Evolutionary conservation across 805 yeast genomes (phyloP), one percentile per base, ranked within the genome.

Genomic region (Brettanomyces anomalus): DNA sequence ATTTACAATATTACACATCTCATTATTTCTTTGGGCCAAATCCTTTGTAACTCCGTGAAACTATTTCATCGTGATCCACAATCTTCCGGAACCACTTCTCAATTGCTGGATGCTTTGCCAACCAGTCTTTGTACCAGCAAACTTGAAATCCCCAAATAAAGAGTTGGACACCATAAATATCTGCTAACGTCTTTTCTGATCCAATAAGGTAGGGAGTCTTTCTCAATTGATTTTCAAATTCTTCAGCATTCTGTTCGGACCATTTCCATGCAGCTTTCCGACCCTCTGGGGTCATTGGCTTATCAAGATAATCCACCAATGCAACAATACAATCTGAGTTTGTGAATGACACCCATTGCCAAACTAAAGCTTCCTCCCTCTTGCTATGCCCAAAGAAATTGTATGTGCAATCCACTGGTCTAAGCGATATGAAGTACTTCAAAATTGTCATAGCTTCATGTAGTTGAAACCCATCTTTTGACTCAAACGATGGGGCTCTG

Each of bases 261-360:
- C 24, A 20, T 3, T 33, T 37, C 19, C 35, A 53, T 7, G 50
- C 53, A 15, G 55, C 44, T 71, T 18, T 31, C 13, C n/a, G 33
- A 10, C n/a, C 37, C 13, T 40, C 43, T 15, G 15, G 21, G 26
- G 34, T 36, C 34, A 15, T 36, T 16, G 41, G 34, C 28, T 24
- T 24, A 18, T 20, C n/a, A 24, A 37, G 13, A 15, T 17, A 24
- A 15, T n/a, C 17, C 5, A 15, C 33, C 16, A 37, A 43, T 11
- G 42, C 28, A 14, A n/a, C 26, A 6, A 37, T 36, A 17, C 45
- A n/a, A 32, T 89, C 95, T 50, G 72, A 55, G 74, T 80, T 86
- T 61, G 81, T 67, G 50, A 81, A 66, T 2, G 95, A 83, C 61
- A 77, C 56, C 95, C 95, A 88, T 67, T 71, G 77, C 54, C 85